Percentiles rank a stretch among this genome's conserved stretches.
These are phyloP conservation scores for Macadamia integrifolia DNA, from an alignment of 164 flowering plant species.

Conservation along the genomic window DNA sequence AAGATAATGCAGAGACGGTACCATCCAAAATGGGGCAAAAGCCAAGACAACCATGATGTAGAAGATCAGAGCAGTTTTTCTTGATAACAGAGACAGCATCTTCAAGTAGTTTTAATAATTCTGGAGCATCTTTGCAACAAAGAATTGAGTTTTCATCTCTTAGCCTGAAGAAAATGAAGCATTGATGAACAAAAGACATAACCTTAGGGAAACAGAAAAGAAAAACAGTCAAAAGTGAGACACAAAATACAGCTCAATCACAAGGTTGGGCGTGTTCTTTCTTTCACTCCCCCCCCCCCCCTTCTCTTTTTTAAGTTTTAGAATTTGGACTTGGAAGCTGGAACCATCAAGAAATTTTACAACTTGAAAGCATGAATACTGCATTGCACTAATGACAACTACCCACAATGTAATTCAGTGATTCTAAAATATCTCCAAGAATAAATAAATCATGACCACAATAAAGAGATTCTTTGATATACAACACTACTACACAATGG, in stretches of 20 bases:
- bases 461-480: too few species aligned
- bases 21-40: slow-evolving; percentile 25
- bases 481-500: too few species aligned
- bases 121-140: slow-evolving; percentile 35
- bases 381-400: too few species aligned
- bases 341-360: too few species aligned
- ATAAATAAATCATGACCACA: too few species aligned
- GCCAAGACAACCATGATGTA: slow-evolving; percentile 29
- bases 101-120: slow-evolving; percentile 41
- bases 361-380: too few species aligned
- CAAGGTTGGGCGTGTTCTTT: too few species aligned
- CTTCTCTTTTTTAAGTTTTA: too few species aligned
- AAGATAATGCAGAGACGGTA: slow-evolving; percentile 22
- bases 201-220: background rate
- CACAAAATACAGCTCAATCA: background rate
- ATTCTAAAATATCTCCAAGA: too few species aligned
- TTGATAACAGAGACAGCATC: slow-evolving; percentile 39
- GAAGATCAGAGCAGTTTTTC: slow-evolving; percentile 29
- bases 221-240: background rate
- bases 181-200: background rate
- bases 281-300: too few species aligned
- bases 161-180: slow-evolving; percentile 37
- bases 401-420: too few species aligned
- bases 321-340: too few species aligned
- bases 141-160: slow-evolving; percentile 37